Percentiles rank a stretch among this genome's conserved stretches.
Evolutionary conservation across 495 filamentous ascomycete species (phyloP).

Genomic region (Talaromyces wortmannii): DNA sequence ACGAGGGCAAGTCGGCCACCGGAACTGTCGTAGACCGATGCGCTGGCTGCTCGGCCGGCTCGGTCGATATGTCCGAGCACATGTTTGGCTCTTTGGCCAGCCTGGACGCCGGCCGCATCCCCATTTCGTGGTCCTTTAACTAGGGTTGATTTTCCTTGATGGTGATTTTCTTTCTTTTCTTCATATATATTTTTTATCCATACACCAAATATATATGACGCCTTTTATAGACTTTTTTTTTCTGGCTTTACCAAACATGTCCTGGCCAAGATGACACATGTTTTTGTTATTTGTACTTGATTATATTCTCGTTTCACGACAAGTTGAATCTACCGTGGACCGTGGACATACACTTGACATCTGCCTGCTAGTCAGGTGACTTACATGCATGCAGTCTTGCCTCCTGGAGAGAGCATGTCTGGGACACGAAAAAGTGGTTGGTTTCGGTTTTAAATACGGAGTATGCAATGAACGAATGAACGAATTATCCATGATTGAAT

Average conservation of each 20-base stretch:
- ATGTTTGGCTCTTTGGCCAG: constrained; percentile 30
- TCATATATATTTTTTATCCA: neutral
- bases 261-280: neutral
- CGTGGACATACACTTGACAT: neutral
- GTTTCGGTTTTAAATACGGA: neutral
- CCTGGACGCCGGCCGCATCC: constrained; percentile 21
- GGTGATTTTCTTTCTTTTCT: constrained; percentile 1
- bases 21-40: constrained; percentile 70
- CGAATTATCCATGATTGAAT: neutral
- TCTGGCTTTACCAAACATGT: neutral
- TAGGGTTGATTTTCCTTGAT: neutral
- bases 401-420: neutral
- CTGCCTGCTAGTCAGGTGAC: constrained; percentile 2
- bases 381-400: neutral
- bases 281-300: neutral
- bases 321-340: neutral
- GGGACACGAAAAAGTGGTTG: neutral
- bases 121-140: constrained; percentile 6
- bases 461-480: neutral
- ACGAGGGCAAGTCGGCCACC: constrained; percentile 44
- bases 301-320: neutral
- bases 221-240: neutral
- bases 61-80: constrained; percentile 39
- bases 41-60: constrained; percentile 50
- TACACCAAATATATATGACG: neutral